phyloP scores from a whole-genome alignment of 2,329 filamentous ascomycete genomes.

The Aureobasidium sp. region DNA sequence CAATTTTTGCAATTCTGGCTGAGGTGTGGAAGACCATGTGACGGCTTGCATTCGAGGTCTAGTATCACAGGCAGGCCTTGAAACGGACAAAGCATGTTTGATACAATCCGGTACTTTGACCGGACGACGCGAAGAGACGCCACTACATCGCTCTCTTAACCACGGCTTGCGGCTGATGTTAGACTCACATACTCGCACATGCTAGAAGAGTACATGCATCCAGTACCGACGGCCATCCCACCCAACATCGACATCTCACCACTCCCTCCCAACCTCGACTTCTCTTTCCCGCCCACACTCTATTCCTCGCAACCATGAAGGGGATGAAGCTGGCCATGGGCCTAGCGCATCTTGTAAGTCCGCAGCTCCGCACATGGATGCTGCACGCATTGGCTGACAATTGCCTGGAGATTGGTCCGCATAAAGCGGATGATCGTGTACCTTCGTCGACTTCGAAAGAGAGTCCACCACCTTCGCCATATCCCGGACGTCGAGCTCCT shows the following conservation, averaged over 20 bases:
- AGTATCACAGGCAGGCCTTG: neutral
- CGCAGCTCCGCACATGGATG: neutral
- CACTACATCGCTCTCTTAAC: neutral
- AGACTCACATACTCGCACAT: neutral
- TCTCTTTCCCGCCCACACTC: neutral
- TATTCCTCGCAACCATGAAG: neutral
- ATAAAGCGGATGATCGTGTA: neutral
- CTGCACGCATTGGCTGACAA: neutral
- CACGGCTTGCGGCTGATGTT: constrained; percentile 3
- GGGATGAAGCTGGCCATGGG: constrained; percentile 8
- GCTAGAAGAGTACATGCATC: neutral
- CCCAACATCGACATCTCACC: neutral
- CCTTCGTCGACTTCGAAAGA: constrained; percentile 3
- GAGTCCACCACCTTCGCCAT: constrained; percentile 33
- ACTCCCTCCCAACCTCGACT: neutral
- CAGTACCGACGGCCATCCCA: neutral
- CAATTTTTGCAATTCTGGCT: neutral
- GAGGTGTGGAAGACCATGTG: neutral
- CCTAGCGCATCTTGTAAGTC: constrained; percentile 9
- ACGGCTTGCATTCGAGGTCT: neutral
- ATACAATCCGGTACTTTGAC: neutral
- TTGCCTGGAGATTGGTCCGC: constrained; percentile 4
- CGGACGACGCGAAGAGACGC: neutral
- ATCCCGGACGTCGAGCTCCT: constrained; percentile 37
- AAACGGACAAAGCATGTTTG: constrained; percentile 1